Conservation (phyloP, 768 basidiomycete species). For the Boletus insuetus region DNA sequence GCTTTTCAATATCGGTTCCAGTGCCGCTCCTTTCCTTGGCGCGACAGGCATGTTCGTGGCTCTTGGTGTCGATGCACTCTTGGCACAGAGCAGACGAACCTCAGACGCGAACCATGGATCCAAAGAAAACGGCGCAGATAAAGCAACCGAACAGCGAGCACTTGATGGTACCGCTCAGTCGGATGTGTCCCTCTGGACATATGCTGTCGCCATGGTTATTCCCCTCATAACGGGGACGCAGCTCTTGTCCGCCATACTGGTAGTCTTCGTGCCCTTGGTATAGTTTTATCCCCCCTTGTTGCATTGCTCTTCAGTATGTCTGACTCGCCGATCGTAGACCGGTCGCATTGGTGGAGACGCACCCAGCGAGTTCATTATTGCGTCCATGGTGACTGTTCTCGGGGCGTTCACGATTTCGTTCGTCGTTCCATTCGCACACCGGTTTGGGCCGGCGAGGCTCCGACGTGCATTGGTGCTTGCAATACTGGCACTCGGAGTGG, state of each 20-base stretch:
- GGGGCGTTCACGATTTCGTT: slow-evolving; percentile 60
- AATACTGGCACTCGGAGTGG: slow-evolving; percentile 42
- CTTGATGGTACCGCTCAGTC: slow-evolving; percentile 17
- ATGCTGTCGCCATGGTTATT: slow-evolving; percentile 56
- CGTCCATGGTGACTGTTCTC: slow-evolving; percentile 62
- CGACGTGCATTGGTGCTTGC: slow-evolving; percentile 42
- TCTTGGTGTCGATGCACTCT: slow-evolving; percentile 50
- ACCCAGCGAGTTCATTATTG: slow-evolving; percentile 87
- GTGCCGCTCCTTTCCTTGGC: slow-evolving; percentile 68
- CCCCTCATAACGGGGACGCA: slow-evolving; percentile 59
- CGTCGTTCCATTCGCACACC: slow-evolving; percentile 67
- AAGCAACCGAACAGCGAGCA: not conserved
- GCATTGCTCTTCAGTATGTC: not conserved
- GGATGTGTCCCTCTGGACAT: slow-evolving; percentile 55
- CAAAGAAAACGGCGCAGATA: slow-evolving; percentile 2
- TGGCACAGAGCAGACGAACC: slow-evolving; percentile 26
- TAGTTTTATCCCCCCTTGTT: slow-evolving; percentile 14
- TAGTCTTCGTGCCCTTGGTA: slow-evolving; percentile 90
- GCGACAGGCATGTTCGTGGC: slow-evolving; percentile 55
- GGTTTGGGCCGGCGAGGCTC: slow-evolving; percentile 50
- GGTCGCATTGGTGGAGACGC: slow-evolving; percentile 81
- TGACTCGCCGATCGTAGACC: slow-evolving; percentile 45
- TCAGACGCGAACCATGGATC: not conserved
- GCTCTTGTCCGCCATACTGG: slow-evolving; percentile 58
- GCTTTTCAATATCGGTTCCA: slow-evolving; percentile 67